Conservation (phyloP, 2,329 filamentous ascomycete species). For the Diaporthe eres region DNA sequence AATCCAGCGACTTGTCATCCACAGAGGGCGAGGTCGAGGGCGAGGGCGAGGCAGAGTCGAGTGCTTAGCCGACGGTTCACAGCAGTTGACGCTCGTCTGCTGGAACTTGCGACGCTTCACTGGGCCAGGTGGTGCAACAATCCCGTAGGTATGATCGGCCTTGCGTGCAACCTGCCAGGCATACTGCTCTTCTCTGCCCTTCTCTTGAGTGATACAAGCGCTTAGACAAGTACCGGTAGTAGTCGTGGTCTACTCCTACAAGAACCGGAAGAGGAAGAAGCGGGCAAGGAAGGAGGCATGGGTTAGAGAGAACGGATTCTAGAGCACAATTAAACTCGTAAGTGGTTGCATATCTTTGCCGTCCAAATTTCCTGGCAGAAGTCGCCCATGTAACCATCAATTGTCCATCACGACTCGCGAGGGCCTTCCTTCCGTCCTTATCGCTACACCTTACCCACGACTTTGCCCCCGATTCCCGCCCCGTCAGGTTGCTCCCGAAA, state of each 20-base stretch:
- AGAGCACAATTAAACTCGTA: conserved; percentile 33
- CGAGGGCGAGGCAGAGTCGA: conserved; percentile 1
- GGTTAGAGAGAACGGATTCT: background rate
- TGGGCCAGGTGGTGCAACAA: conserved; percentile 18
- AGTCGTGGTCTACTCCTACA: background rate
- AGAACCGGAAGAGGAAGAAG: background rate
- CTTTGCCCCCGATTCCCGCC: background rate
- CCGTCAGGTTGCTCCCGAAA: conserved; percentile 27
- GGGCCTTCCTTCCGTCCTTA: background rate
- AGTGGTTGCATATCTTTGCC: conserved; percentile 36
- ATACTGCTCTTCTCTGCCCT: background rate
- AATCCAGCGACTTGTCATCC: background rate
- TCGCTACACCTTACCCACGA: conserved; percentile 34
- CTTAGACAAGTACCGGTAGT: conserved; percentile 1
- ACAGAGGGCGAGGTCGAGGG: background rate
- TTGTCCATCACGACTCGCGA: conserved; percentile 12
- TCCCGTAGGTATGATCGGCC: conserved; percentile 3
- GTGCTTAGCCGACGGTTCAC: conserved; percentile 3
- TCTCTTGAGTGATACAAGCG: conserved; percentile 24
- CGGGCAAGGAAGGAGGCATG: background rate
- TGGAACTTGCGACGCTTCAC: conserved; percentile 22
- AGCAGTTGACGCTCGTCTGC: conserved; percentile 28
- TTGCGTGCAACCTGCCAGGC: conserved; percentile 11
- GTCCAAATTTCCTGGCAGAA: conserved; percentile 21
- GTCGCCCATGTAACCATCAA: conserved; percentile 25